Evolutionary conservation across 1,284 basidiomycete species (phyloP), one percentile per base, ranked within the genome.

Genomic region (Amylostereum areolatum): DNA sequence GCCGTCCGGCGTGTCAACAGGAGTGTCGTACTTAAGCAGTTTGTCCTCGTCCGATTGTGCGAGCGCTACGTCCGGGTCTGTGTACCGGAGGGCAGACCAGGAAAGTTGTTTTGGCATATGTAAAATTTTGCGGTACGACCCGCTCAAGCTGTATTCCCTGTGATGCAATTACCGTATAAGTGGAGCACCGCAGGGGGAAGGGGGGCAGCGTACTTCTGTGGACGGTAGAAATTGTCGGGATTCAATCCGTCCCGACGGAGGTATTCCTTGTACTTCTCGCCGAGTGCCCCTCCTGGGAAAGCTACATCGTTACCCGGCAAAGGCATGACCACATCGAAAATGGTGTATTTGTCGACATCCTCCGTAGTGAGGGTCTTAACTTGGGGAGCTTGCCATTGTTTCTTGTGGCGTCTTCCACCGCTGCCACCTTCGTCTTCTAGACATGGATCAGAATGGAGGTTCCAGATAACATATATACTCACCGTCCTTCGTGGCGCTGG

Each of bases 311-410:
- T 91, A 4, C 97, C 97, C 27, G 96, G 92, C 31, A 98, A 71
- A 4, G 97, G 96, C 81, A 99, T 91, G 53, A 98, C 81, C 35
- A 99, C 89, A 66, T 99, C 95, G 61, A 92, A 91, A 51, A 99
- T 91, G 3, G 84, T 80, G 66, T 93, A 89, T 46, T 86, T 78
- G 54, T 80, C 71, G 35, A 91, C 64, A 60, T 97, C 91, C 11
- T 78, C 84, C 54, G 81, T 80, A 0, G 82, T 83, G 45, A 99
- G 69, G 3, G 81, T 79, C 66, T 89, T 93, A 54, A 95, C 83
- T 28, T 77, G 81, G 37, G 79, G 80, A 25, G 83, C 64, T 47
- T 78, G 71, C 73, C 81, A 89, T 53, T 72, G 72, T 56, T 78
- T 83, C 61, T 69, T 70, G 46, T 62, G 60, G 40, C 58, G 57